Evolutionary conservation across 2,329 filamentous ascomycete species (phyloP), one percentile per base, ranked within the genome.

Genomic region (Endothia cerciana): DNA sequence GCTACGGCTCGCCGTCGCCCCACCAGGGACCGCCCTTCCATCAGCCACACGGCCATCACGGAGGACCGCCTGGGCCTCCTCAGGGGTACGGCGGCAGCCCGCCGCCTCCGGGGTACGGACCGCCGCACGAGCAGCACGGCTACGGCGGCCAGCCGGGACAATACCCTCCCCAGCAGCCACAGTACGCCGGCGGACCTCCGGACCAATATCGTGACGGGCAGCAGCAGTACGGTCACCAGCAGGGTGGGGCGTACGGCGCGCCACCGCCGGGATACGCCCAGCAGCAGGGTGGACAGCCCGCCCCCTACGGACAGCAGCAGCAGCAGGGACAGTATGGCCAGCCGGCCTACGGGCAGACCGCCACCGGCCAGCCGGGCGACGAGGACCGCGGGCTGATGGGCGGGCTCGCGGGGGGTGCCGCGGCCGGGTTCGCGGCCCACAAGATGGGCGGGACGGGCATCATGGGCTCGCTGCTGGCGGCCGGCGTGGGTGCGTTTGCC

Each of bases 371-470:
- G 17, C 73, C 53, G 22, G 74, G 73, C 11, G 77, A 78, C 49
- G 80, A 78, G 41, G 85, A 87, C n/a, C 82, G 84, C 58, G 85
- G 85, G 41, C 79, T 88, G 22, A 84, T 83, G 4, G 82, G 85
- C 1, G 81, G 84, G 3, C 71, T 87, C 33, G 70, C 84, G 1
- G 85, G 85, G 28, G 82, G 83, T 62, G 83, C 80, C 22, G 83
- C 79, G 1, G 85, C 83, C n/a, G 85, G 81, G 8, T 86, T 81
- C 71, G 78, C 84, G 0, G 84, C 83, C 0, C 81, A 86, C 74
- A 81, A 84, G 69, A 75, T 84, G 25, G 85, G 85, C 15, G 57
- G 57, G 15, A 45, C 57, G n/a, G 57, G 57, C 57, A 45, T 59
- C 25, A 59, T 59, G 57, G 57, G 57, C 57, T 59, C 33, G 38